Evolutionary conservation across 2,329 filamentous ascomycete genomes (phyloP).

Genomic region (Fusarium sp.): DNA sequence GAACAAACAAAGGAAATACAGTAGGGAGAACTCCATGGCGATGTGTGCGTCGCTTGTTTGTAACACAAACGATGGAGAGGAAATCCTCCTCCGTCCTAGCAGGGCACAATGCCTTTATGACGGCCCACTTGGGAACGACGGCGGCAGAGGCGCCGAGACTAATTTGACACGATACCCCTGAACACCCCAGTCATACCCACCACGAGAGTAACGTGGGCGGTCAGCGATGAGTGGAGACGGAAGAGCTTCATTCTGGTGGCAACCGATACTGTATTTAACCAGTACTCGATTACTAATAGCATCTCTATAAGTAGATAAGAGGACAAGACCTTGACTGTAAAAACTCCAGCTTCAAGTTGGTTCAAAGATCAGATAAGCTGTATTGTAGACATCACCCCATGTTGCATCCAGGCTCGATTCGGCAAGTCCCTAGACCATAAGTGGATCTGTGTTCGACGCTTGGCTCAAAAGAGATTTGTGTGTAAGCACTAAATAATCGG

Average conservation of each 20-base stretch:
- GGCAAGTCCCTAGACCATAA: not conserved
- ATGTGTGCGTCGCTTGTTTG: not conserved
- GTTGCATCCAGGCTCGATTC: not conserved
- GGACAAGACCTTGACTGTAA: not conserved
- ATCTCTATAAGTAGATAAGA: not conserved
- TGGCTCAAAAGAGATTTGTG: not conserved
- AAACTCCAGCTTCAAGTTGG: not conserved
- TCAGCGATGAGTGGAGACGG: not conserved
- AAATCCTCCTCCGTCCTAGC: not conserved
- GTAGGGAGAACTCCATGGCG: constrained; percentile 6
- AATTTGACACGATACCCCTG: not conserved
- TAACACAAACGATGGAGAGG: constrained; percentile 1
- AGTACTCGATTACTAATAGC: not conserved
- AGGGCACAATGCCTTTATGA: constrained; percentile 21
- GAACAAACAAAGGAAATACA: not conserved
- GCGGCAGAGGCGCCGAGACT: not conserved
- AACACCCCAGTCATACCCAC: not conserved
- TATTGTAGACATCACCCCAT: not conserved
- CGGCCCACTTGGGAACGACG: not conserved
- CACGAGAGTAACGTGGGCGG: not conserved
- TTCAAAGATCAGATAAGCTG: not conserved
- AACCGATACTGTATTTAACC: not conserved
- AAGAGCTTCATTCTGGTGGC: not conserved
- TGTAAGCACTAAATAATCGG: not conserved
- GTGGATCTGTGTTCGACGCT: not conserved